Evolutionary conservation across 169 alveolate species (phyloP), one percentile per base, ranked within the genome.

Genomic region (Neospora caninum): DNA sequence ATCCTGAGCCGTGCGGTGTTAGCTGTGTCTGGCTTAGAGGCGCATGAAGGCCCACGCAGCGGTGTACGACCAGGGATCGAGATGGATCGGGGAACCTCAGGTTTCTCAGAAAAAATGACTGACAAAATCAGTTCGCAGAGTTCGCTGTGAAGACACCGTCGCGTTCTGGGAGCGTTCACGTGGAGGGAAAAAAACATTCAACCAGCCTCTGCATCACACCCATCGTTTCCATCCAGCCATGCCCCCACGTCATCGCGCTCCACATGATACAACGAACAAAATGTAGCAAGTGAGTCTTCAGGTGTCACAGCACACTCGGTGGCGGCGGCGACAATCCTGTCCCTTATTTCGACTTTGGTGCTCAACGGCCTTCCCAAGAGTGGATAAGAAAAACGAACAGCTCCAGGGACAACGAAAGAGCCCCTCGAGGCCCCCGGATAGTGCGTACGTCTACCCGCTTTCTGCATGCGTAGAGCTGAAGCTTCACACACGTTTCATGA

Each of bases 101-200:
- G 22, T 13, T 49, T 49, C 58, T 49, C 58, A 49, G 58, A 49
- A 49, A 13, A 49, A 49, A 22, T 1, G 73, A 64, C n/a, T 64
- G 25, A 64, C 73, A 64, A 64, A 64, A 64, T 22, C 73, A 64
- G 25, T 16, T 64, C 73, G 73, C 31, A 7, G 73, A 64, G 25
- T 64, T 64, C 73, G 73, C 73, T 64, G 73, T 64, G 73, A 64
- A 64, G 73, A 64, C 73, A 64, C n/a, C 34, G n/a, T 64, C 58
- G 58, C 58, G 58, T 64, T 64, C 34, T 64, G 73, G 73, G 73
- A 64, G 73, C 73, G 73, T 64, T 64, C 31, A 64, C 73, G 73
- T 27, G 73, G 73, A 64, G 31, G 58, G 58, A 49, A 64, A 64
- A 64, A 64, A 64, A 64, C 73, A 64, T 64, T 64, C 73, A 27